Base-by-base conservation (phyloP, 2,329 filamentous ascomycete species). In the Xenoacremonium recifei region DNA sequence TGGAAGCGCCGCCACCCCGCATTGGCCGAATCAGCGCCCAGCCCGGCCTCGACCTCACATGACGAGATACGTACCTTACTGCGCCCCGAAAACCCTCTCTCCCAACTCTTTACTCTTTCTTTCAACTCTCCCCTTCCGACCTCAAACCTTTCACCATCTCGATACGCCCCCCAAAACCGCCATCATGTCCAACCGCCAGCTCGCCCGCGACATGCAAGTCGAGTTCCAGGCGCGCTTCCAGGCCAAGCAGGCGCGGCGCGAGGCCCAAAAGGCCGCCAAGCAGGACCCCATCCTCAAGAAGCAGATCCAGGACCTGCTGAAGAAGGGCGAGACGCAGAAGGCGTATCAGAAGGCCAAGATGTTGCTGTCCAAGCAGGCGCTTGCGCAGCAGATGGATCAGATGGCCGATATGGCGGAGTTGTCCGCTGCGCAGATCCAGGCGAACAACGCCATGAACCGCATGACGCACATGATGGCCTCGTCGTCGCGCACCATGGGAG, bases 381-480 rank as follows among this genome's bases (percentile, higher is more conserved):
- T 82, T 42, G 79, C 79, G 10, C 71, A 77, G 57, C 78, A 82
- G 65, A 80, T 82, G 76, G 79, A 82, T 63, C 76, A 79, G 63
- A 78, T 80, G 60, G 79, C 79, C 62, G 78, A 82, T 65, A 80
- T 81, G 77, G 77, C 78, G 19, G 79, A 82, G 63, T 68, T 81
- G 20, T 77, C 71, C 20, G 73, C 75, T 35, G 74, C 76, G 3
- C 78, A 82, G 69, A 81, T 82, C 62, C 76, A 82, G 66, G 77
- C 78, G 59, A 82, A 82, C 66, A 82, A 81, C 52, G 69, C 76
- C 42, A 81, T 82, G 77, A 82, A 82, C 66, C 75, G 77, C 51
- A 82, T 82, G 78, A 81, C 78, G 43, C 64, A 75, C 56, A 81
- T 81, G 77, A 81, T 82, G 77, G 73, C 72, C 18, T 75, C 77